Percentiles rank a stretch among this genome's conserved stretches.
Conservation (phyloP, 108 stramenopile species). For the Skeletonema marinoi region DNA sequence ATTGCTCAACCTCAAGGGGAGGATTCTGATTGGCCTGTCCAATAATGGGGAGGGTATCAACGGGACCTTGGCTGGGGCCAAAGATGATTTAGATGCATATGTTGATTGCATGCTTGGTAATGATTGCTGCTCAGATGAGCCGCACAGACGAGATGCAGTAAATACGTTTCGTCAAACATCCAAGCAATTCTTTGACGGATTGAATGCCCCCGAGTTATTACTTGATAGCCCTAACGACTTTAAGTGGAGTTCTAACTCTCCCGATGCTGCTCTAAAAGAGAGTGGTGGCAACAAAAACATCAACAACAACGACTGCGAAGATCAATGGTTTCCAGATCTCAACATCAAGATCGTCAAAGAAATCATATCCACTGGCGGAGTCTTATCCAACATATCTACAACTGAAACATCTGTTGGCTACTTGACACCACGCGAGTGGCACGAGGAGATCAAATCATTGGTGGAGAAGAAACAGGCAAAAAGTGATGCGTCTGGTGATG, state of each 20-base stretch:
- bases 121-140: background rate
- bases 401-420: slow-evolving; percentile 75
- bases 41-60: slow-evolving; percentile 81
- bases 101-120: slow-evolving; percentile 49
- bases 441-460: slow-evolving; percentile 53
- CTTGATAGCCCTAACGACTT: slow-evolving; percentile 61
- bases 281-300: background rate
- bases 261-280: background rate
- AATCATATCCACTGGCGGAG: slow-evolving; percentile 80
- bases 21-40: slow-evolving; percentile 73
- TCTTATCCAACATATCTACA: slow-evolving; percentile 56
- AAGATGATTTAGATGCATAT: slow-evolving; percentile 48
- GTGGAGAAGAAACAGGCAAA: slow-evolving; percentile 18
- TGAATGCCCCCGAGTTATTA: slow-evolving; percentile 36
- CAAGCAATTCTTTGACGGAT: slow-evolving; percentile 46
- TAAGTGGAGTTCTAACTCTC: slow-evolving; percentile 61
- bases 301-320: background rate
- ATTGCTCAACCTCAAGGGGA: slow-evolving; percentile 59
- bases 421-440: slow-evolving; percentile 79
- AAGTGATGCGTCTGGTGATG: slow-evolving; percentile 1
- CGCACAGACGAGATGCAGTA: background rate
- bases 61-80: slow-evolving; percentile 75
- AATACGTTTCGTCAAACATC: slow-evolving; percentile 54
- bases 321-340: slow-evolving; percentile 71
- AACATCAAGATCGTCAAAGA: slow-evolving; percentile 84